Base-by-base conservation (phyloP, 2,329 filamentous ascomycete species). In the Aspergillus jensenii region DNA sequence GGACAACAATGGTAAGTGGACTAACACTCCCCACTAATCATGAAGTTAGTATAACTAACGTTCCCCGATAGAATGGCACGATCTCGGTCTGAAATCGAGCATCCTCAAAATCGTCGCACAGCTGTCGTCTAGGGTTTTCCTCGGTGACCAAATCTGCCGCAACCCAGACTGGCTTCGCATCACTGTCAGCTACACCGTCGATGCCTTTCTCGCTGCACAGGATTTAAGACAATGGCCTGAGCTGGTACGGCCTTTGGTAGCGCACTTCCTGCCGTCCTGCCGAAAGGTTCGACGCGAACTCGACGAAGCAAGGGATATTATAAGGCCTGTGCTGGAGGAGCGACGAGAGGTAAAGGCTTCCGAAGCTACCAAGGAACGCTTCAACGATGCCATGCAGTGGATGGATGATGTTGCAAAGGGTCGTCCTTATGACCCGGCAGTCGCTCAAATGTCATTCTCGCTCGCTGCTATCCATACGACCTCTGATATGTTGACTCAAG, bases 381-480 rank as follows among this genome's bases (percentile, higher is more conserved):
- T 31, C 27, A 31, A 31, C 27, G 27, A 31, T 31, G 27, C 27
- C 9, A 31, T 31, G 27, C 27, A 31, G 27, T 31, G 27, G 27
- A 31, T 31, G 27, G 27, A 31, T 9, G 27, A 31, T 31, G 27
- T 31, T 31, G 27, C 27, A 11, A 31, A 31, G 27, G 27, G 27
- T 0, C 27, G 27, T 11, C 27, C 27, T 9, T 31, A 31, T 31
- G 27, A 31, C 3, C 27, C 27, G 0, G 27, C 27, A 4, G 27
- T 31, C 1, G 8, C 27, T 0, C 27, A 31, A 31, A 31, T 31
- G 27, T 31, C 27, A 0, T 31, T 71, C 12, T 66, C 67, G 1
- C 11, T 66, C 4, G 67, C 62, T 3, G 58, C 65, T 7, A 67
- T 68, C 12, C 63, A 69, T 45, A 68, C 63, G 6, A 64, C 66